Base-by-base conservation (phyloP, 306 rosid genomes). In the Carpinus viminea region DNA sequence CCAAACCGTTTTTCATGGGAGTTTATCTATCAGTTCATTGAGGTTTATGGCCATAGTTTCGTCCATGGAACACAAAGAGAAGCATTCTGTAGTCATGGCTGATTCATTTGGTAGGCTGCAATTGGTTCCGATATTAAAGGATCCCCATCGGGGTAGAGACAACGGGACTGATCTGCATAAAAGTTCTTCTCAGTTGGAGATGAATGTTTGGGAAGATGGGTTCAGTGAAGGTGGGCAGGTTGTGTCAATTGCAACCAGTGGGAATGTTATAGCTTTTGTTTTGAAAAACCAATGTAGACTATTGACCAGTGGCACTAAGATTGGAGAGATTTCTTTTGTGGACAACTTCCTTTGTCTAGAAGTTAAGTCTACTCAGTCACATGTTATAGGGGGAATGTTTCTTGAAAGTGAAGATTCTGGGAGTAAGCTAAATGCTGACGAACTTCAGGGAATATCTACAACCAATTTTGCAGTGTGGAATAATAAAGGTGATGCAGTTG, bases 1-100 rank as follows among this genome's bases (percentile, higher is more conserved):
- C 4, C 96, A 91, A 56, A 95, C 92, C 18, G 84, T 89, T 76
- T 86, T 90, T 88, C 98, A 90, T 83, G 99, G 97, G 76, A 90
- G 77, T 80, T 79, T 95, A 77, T 90, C 92, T n/a, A 85, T 93
- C 48, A 94, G 88, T 70, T 85, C 94, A 0, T 75, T 93, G 85
- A 90, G 69, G 89, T 93, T 88, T 87, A 90, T 93, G 98, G 88
- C 77, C 24, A 73, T 93, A 4, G 94, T 93, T 43, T 90, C 88
- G 54, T 74, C 80, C n/a, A 78, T 77, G 57, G 82, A 79, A 72
- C 90, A 80, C 46, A 85, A 83, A 69, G 92, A 84, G 83, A 88
- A 85, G 81, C 80, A 84, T 77, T 90, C 87, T 20, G 87, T 90
- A 36, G 86, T 91, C 28, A 70, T 95, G 81, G 91, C 81, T 56